Base-by-base conservation (phyloP, 1,284 basidiomycete species). In the Fomes fomentarius region DNA sequence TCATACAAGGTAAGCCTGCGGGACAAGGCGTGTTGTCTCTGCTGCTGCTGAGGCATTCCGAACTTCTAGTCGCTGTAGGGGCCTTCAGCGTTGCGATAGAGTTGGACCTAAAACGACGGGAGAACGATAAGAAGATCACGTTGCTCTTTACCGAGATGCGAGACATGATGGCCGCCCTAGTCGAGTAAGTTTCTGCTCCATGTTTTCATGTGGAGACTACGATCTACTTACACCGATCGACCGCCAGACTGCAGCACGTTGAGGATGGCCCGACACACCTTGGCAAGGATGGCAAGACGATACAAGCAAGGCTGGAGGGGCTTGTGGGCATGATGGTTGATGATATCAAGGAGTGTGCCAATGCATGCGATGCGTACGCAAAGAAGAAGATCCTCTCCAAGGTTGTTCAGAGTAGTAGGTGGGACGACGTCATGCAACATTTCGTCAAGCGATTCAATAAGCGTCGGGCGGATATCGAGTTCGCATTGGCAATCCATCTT, bases 81-180 rank as follows among this genome's bases (percentile, higher is more conserved):
- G 76, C 77, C 0, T 80, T 80, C 65, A 73, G 73, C 56, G 66
- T 71, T 1, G 75, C 75, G 0, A 69, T 76, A 22, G 73, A 67
- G 12, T 67, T 80, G n/a, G 74, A 78, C 31, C 44, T 74, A n/a
- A 74, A 70, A 9, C 66, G 76, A 26, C 64, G 75, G 19, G 72
- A 77, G 14, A 81, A 79, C 53, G 74, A 79, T 56, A 70, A 69
- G 56, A 78, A 76, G 43, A 73, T 79, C 2, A 45, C 70, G 2
- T 66, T 71, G 0, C 60, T 81, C 1, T 56, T 61, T 31, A 14
- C 50, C n/a, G 59, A 61, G 41, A 61, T 61, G 59, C 48, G 56
- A 8, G 59, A 75, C 45, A 75, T 77, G 73, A 76, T 81, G 72
- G 60, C 65, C 1, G 68, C 68, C 0, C 66, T 80, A 22, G 68